Evolutionary conservation across 78 protist species (phyloP), one percentile per base, ranked within the genome.

Genomic region (Tieghemostelium lacteum): DNA sequence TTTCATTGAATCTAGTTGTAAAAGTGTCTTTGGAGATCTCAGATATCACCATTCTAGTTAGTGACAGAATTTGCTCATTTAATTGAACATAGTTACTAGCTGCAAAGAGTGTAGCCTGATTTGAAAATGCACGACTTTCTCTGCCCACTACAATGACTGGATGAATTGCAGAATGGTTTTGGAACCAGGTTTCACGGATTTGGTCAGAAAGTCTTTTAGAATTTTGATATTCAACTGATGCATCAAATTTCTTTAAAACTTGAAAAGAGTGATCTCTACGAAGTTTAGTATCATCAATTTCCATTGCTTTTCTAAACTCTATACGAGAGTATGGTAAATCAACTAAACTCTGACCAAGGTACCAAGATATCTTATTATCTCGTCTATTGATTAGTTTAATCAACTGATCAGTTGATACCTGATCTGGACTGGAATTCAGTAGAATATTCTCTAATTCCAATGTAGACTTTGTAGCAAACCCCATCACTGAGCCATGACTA

Each of bases 61-160:
- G 10, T 5, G 1, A 2, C 24, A 72, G 73, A 55, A 66, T 39
- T 6, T 54, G 40, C 22, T 54, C 31, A 16, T 61, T n/a, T 7
- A 70, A 39, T n/a, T 67, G 20, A 49, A 87, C 55, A 12, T 66
- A 54, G 14, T 24, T 49, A 24, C 70, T 34, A 31, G 71, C 42
- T 0, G 93, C 93, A 37, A 87, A 76, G 14, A 87, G 62, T 4
- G 85, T 67, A 0, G 93, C 93, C 31, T 87, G 93, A 33, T 87
- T 87, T 6, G 88, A 75, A 10, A 87, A 87, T 0, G 93, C 93
- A 12, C 93, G 31, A 39, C 77, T 64, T 29, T 87, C 93, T 42
- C 93, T 45, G 26, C 93, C 93, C 2, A 54, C 85, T 8, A 87
- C 88, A 6, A 87, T 55, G 19, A 8, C 31, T 17, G 75, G 91